phyloP scores from a whole-genome alignment of 2,329 filamentous ascomycete genomes.

The Thelonectria blattea region DNA sequence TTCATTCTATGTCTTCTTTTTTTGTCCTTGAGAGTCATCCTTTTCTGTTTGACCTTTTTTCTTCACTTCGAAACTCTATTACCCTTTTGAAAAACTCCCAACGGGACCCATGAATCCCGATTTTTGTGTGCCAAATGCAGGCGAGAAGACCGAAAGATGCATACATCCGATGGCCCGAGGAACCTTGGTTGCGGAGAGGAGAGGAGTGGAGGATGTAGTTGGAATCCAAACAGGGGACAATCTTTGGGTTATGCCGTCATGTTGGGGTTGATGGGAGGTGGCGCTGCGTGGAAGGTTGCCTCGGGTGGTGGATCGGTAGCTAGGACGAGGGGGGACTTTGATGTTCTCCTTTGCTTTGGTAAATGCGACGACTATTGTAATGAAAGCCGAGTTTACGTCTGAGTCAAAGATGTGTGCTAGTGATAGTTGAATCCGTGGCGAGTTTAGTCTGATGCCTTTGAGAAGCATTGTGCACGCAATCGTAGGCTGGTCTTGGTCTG shows the following conservation, averaged over 20 bases:
- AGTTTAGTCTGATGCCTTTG: too few species aligned
- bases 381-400: conserved; percentile 16
- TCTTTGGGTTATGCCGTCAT: conserved; percentile 7
- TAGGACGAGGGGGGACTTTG: conserved; percentile 25
- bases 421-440: too few species aligned
- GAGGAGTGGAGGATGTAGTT: conserved; percentile 4
- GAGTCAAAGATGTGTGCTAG: neutral
- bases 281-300: conserved; percentile 13
- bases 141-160: conserved; percentile 1
- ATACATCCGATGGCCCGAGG: conserved; percentile 3
- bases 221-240: conserved; percentile 20
- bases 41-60: conserved; percentile 19
- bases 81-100: conserved; percentile 11
- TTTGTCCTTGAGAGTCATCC: conserved; percentile 31
- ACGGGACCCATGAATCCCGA: conserved; percentile 17
- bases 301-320: conserved; percentile 22
- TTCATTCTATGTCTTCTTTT: conserved; percentile 38
- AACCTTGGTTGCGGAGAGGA: conserved; percentile 5
- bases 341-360: conserved; percentile 25
- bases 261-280: neutral
- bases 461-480: too few species aligned
- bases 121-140: conserved; percentile 16
- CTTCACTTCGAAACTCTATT: conserved; percentile 29
- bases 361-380: conserved; percentile 39
- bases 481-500: too few species aligned